Conservation (phyloP, 352 stramenopile species). For the Pythium sp. region DNA sequence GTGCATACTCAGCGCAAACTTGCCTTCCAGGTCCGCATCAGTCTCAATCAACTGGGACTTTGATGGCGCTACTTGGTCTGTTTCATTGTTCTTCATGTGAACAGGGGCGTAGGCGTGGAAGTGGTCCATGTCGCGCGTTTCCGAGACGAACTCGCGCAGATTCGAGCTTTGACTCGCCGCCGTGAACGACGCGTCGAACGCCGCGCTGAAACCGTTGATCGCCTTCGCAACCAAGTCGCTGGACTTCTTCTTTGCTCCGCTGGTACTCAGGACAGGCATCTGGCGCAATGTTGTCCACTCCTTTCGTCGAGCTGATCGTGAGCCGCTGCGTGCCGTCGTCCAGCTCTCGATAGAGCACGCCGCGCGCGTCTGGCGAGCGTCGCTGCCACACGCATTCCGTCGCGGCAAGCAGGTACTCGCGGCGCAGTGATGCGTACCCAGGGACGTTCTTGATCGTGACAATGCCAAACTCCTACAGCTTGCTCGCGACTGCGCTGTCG, state of each 20-base stretch:
- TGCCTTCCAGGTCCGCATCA: neutral
- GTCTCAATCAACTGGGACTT: neutral
- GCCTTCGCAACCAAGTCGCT: slow-evolving; percentile 12
- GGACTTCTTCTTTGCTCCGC: slow-evolving; percentile 16
- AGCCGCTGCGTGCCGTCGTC: slow-evolving; percentile 23
- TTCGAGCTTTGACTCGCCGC: neutral
- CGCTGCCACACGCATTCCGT: slow-evolving; percentile 11
- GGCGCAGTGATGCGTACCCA: slow-evolving; percentile 9
- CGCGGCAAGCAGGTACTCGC: slow-evolving; percentile 12
- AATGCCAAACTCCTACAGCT: slow-evolving; percentile 18
- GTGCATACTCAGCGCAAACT: slow-evolving; percentile 22
- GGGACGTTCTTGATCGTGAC: slow-evolving; percentile 16
- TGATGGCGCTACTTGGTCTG: no score
- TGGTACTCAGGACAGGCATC: slow-evolving; percentile 17
- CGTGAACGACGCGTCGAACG: slow-evolving; percentile 13
- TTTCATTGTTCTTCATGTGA: neutral
- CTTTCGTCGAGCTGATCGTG: slow-evolving; percentile 17
- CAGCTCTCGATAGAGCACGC: slow-evolving; percentile 15
- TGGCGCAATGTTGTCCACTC: slow-evolving; percentile 9
- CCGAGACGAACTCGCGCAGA: slow-evolving; percentile 13
- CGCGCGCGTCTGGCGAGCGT: neutral
- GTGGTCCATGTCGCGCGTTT: slow-evolving; percentile 19
- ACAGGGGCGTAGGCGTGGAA: slow-evolving; percentile 23
- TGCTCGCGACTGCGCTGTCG: slow-evolving; percentile 4
- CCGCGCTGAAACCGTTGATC: slow-evolving; percentile 11